Percentiles rank a stretch among this genome's conserved stretches.
Evolutionary conservation across 352 stramenopile genomes (phyloP).

Genomic region (Pythium apleroticum): DNA sequence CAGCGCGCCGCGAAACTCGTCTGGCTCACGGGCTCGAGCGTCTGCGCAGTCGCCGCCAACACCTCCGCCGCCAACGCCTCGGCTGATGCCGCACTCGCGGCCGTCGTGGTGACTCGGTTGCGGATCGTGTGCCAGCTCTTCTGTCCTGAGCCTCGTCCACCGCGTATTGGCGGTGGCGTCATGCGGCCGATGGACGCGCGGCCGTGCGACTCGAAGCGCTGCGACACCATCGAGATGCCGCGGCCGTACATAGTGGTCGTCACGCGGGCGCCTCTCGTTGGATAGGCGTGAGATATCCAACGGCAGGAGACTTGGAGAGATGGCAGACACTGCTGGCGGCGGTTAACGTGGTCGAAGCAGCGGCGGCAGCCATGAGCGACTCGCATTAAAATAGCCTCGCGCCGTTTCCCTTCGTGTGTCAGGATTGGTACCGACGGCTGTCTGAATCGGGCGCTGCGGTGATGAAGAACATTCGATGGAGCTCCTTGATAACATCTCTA

Average conservation of each 20-base stretch:
- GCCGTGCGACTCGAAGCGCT: slow-evolving; percentile 21
- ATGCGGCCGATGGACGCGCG: slow-evolving; percentile 5
- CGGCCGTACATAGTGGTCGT: slow-evolving; percentile 22
- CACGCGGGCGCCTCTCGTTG: too few species aligned
- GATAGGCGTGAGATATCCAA: too few species aligned
- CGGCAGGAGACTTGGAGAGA: background rate
- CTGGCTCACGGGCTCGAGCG: background rate
- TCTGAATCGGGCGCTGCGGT: background rate
- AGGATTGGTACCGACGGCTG: background rate
- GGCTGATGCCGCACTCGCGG: background rate
- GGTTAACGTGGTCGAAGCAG: background rate
- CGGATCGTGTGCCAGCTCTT: background rate
- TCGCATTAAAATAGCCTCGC: background rate
- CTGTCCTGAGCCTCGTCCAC: background rate
- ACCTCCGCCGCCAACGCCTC: background rate
- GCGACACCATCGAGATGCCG: slow-evolving; percentile 25
- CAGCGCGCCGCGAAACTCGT: background rate
- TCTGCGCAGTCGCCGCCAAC: background rate
- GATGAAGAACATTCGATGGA: background rate
- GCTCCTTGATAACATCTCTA: background rate
- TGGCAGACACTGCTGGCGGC: background rate
- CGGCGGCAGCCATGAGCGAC: background rate
- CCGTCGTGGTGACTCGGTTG: background rate
- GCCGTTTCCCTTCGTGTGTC: background rate
- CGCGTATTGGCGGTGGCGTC: background rate